Conservation (phyloP, 2,329 filamentous ascomycete genomes). For the Fusarium sterilihyphosum region DNA sequence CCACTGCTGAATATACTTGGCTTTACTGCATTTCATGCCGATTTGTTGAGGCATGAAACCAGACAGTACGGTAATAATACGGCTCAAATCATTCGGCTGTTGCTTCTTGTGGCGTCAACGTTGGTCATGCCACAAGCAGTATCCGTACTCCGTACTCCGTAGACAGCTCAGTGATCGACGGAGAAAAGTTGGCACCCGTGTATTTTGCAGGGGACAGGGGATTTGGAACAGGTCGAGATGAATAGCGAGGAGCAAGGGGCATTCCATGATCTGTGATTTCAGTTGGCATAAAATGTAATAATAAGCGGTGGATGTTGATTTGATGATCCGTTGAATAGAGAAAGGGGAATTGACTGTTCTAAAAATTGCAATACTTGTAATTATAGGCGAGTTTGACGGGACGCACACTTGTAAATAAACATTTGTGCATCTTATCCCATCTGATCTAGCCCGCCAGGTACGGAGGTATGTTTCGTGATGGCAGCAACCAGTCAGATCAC, state of each 20-base stretch:
- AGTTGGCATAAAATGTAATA: conserved; percentile 38
- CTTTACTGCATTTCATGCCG: neutral
- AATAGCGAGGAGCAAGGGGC: conserved; percentile 15
- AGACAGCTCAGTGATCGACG: conserved; percentile 6
- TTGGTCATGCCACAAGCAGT: conserved; percentile 16
- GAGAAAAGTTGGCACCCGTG: neutral
- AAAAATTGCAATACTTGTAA: neutral
- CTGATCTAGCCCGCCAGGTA: conserved; percentile 12
- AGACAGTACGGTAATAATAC: neutral
- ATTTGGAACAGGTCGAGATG: conserved; percentile 16
- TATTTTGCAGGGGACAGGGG: conserved; percentile 16
- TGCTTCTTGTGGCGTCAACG: neutral
- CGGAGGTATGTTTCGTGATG: conserved; percentile 18
- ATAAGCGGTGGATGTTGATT: conserved; percentile 27
- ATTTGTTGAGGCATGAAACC: too few relatives aligned
- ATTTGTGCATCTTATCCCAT: conserved; percentile 18
- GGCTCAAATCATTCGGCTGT: neutral
- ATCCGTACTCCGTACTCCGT: neutral
- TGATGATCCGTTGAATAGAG: conserved; percentile 4
- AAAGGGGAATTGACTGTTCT: conserved; percentile 12
- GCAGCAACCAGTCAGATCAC: conserved; percentile 17
- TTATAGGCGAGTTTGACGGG: neutral
- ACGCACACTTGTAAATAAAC: neutral
- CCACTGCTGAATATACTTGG: neutral
- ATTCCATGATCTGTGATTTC: conserved; percentile 15